These are phyloP conservation scores for Warburgia ugandensis DNA, from an alignment of 164 flowering plant genomes.

Conservation along the genomic window DNA sequence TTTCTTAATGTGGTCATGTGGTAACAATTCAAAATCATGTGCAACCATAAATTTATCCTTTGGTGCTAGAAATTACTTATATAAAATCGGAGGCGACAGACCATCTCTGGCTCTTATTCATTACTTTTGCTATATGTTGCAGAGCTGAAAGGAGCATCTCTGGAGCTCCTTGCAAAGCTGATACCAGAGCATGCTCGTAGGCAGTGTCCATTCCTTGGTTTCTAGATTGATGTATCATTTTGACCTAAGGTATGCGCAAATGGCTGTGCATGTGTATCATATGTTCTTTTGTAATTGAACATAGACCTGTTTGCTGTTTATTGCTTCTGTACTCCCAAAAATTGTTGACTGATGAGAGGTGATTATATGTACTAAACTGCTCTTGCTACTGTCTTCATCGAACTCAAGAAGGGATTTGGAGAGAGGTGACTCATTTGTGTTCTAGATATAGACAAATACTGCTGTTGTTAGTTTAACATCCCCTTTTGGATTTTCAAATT, in stretches of 20 bases:
- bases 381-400: too few species aligned
- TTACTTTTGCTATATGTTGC: too few species aligned
- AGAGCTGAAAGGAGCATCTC: constrained; percentile 31
- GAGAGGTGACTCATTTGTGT: background rate
- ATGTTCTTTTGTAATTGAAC: constrained; percentile 1
- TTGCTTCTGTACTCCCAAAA: background rate
- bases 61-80: too few species aligned
- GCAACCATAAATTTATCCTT: too few species aligned
- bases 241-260: constrained; percentile 3
- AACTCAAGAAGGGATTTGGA: background rate
- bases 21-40: too few species aligned
- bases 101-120: too few species aligned
- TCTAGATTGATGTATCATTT: constrained; percentile 7
- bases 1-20: too few species aligned
- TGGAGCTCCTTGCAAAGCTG: constrained; percentile 25
- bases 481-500: too few species aligned
- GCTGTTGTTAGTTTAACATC: background rate
- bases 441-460: background rate
- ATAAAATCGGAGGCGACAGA: too few species aligned
- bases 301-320: background rate
- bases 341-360: too few species aligned
- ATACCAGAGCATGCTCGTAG: constrained; percentile 31
- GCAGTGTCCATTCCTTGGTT: constrained; percentile 30
- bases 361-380: too few species aligned
- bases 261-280: constrained; percentile 4